Conservation (phyloP, 192 early-diverging fungal genomes). For the Paraglomus brasilianum region DNA sequence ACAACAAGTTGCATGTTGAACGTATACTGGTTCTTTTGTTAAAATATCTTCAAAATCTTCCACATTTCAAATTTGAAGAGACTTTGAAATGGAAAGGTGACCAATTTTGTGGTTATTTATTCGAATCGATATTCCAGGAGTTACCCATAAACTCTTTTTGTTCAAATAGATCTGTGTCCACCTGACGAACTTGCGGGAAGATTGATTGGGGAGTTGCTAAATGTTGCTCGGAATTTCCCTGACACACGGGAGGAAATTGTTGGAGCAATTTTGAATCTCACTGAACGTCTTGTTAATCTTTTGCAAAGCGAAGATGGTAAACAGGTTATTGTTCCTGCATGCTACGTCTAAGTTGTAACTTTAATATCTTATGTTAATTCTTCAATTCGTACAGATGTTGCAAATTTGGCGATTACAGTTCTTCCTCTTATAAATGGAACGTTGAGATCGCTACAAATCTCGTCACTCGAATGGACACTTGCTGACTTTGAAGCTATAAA, state of each 20-base stretch:
- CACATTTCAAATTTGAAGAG: conserved; percentile 25
- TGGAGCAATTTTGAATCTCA: conserved; percentile 33
- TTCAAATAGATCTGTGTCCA: conserved; percentile 34
- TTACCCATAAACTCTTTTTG: conserved; percentile 23
- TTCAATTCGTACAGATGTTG: too few relatives aligned
- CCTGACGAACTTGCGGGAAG: conserved; percentile 35
- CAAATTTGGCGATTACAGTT: conserved; percentile 38
- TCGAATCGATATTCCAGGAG: not conserved
- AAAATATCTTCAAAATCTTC: conserved; percentile 24
- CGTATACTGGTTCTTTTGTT: conserved; percentile 17
- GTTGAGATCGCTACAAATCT: conserved; percentile 50
- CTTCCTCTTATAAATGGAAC: conserved; percentile 61
- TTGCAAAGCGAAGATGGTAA: conserved; percentile 35
- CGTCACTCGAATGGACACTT: conserved; percentile 45
- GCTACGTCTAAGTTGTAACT: not conserved
- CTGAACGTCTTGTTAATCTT: conserved; percentile 32
- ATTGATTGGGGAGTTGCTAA: conserved; percentile 36
- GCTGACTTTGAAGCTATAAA: conserved; percentile 49
- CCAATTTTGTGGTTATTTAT: not conserved
- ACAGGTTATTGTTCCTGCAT: not conserved
- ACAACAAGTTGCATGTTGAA: not conserved
- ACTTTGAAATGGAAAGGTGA: conserved; percentile 24
- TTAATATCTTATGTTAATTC: not conserved
- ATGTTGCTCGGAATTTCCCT: conserved; percentile 33
- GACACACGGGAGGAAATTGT: conserved; percentile 37